phyloP scores from a whole-genome alignment of 2,329 filamentous ascomycete species.

The Trichoderma endophyticum region DNA sequence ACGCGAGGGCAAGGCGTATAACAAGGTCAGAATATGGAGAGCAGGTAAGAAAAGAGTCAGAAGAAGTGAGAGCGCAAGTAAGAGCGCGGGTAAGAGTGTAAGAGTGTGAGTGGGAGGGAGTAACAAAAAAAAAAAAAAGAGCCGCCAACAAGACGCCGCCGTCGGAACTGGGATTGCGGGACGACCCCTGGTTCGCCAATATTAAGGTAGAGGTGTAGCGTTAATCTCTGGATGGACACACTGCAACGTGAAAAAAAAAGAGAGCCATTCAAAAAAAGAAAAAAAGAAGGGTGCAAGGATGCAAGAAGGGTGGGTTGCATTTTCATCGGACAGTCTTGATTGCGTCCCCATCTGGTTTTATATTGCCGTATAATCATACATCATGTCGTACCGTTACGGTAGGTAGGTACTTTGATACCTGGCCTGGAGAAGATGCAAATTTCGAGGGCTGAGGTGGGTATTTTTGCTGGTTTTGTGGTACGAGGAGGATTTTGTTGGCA shows the following conservation, averaged over 20 bases:
- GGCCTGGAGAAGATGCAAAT: not conserved
- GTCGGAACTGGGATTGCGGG: slow-evolving; percentile 9
- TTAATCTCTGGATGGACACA: not conserved
- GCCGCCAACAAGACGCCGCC: slow-evolving; percentile 10
- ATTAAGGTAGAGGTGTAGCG: not conserved
- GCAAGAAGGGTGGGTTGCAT: not conserved
- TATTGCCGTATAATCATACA: not conserved
- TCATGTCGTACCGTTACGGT: not conserved
- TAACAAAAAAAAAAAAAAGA: not conserved
- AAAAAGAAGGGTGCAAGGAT: not conserved
- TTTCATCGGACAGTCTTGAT: not conserved
- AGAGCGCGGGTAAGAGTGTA: not conserved
- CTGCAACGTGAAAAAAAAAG: not conserved
- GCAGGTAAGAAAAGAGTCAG: not conserved
- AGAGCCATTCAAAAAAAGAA: not conserved
- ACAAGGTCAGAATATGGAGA: not conserved
- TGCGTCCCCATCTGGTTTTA: not conserved
- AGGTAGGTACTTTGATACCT: not conserved
- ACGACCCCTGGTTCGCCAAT: not conserved
- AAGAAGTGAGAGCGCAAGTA: not conserved
- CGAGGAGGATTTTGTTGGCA: not conserved
- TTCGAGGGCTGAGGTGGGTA: not conserved
- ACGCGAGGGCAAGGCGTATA: not conserved
- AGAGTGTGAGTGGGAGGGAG: not conserved
- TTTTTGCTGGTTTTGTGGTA: not conserved